Evolutionary conservation across 192 early-diverging fungal genomes (phyloP), one percentile per base, ranked within the genome.

Genomic region (Coemansia sp.): DNA sequence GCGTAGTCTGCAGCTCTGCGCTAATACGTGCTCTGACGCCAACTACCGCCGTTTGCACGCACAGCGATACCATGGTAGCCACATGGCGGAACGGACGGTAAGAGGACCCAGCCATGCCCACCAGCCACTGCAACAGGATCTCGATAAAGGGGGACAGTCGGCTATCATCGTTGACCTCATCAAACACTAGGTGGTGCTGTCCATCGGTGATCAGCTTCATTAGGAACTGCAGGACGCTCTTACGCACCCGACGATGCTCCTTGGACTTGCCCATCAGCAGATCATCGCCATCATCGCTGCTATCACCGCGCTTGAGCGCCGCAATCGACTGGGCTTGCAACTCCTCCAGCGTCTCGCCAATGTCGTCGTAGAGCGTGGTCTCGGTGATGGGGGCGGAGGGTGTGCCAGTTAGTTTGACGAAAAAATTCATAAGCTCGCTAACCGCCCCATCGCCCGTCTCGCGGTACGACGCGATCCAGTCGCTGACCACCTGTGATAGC

Each of bases 21-120:
- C 80, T 61, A 0, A 87, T 71, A 41, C 77, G 82, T n/a, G 86
- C 80, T 7, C 85, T 85, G 21, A 93, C 71, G n/a, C 87, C 83
- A 13, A 88, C 89, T 38, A 99, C 82, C 6, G 83, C 83, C 2
- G 84, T 76, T 42, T 89, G 80, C 13, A 96, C 62, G 9, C 83
- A 76, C 25, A 97, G 84, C 16, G 90, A 84, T 1, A 86, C 82
- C 0, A 88, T 59, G 3, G 95, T 92, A 3, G 94, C 86, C 7
- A 93, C 95, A 64, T 99, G 95, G 5, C 97, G 84, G 73, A 99
- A 93, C 11, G 95, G 93, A 16, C 95, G 86, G 61, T 91, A 95
- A 1, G 87, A 62, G 2, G 93, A 92, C 33, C 89, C 89, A 33
- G 90, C 86, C 84, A 93, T 87, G 8, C 77, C 72, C 6, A 84